A percentile compares a stretch with the other conserved stretches of the same genome.
Conservation (phyloP, 805 yeast genomes). For the Tetrapisispora taiwanensis region DNA sequence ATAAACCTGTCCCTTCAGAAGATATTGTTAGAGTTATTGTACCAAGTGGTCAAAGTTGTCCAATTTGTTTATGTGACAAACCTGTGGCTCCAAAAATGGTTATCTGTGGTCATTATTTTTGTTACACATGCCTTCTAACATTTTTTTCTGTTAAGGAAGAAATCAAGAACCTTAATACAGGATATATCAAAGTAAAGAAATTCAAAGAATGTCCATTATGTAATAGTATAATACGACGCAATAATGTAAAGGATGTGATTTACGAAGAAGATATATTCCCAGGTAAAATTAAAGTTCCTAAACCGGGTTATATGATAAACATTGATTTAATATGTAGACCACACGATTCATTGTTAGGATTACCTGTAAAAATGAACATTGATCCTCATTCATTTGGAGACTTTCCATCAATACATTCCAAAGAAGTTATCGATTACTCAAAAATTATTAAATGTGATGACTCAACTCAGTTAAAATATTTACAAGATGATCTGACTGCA, state of each 20-base stretch:
- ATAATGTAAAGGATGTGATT: conserved; percentile 57
- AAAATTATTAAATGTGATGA: conserved; percentile 62
- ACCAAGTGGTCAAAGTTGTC: conserved; percentile 72
- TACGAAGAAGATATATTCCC: conserved; percentile 29
- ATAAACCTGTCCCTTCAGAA: conserved; percentile 52
- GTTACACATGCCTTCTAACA: conserved; percentile 70
- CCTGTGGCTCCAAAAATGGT: conserved; percentile 93
- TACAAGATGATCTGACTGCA: conserved; percentile 47
- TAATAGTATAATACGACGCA: conserved; percentile 42
- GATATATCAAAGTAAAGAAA: conserved; percentile 32
- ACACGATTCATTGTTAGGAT: conserved; percentile 33
- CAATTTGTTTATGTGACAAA: conserved; percentile 78
- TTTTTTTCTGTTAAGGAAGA: conserved; percentile 45
- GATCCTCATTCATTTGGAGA: conserved; percentile 33
- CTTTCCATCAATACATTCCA: conserved; percentile 46
- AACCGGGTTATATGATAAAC: conserved; percentile 41
- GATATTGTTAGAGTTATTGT: conserved; percentile 64
- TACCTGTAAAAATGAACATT: conserved; percentile 40
- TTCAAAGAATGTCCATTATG: conserved; percentile 78
- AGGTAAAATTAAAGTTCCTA: conserved; percentile 31
- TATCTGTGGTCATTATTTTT: conserved; percentile 86
- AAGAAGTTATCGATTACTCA: conserved; percentile 40
- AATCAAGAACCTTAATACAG: conserved; percentile 26
- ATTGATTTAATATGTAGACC: conserved; percentile 58
- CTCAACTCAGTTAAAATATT: conserved; percentile 43